These are phyloP conservation scores for Geotrichum aggregatum DNA, from an alignment of 1,139 yeast species.

Conservation along the genomic window DNA sequence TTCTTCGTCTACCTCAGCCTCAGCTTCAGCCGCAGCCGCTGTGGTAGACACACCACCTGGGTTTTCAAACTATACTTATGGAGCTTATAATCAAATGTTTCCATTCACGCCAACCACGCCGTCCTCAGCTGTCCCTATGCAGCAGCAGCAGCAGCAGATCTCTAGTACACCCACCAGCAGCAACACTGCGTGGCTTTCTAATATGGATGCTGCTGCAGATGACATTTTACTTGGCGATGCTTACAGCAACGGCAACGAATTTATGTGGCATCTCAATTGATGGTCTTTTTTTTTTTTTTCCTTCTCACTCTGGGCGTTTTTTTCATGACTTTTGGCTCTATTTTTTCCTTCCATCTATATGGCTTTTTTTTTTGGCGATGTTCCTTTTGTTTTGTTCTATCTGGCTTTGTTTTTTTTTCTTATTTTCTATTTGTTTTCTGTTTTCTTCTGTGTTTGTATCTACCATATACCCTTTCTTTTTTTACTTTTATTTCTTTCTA, in stretches of 20 bases:
- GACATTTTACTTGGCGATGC: background rate
- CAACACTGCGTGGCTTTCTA: background rate
- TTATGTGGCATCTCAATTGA: background rate
- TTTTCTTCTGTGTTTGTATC: no score
- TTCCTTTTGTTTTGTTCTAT: no score
- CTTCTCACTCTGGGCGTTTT: background rate
- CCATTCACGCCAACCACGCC: background rate
- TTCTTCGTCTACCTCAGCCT: no score
- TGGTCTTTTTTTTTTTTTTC: background rate
- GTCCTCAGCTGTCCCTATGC: background rate
- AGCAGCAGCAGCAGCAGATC: background rate
- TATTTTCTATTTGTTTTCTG: no score
- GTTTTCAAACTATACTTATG: slow-evolving; percentile 2
- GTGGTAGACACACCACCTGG: no score
- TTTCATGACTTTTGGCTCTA: background rate
- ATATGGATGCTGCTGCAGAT: background rate
- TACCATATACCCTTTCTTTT: no score
- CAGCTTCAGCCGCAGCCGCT: no score
- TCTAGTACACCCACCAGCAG: background rate
- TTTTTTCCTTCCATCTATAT: background rate
- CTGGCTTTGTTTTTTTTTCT: no score
- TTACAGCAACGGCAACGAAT: background rate
- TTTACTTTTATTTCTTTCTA: no score
- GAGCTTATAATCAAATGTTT: background rate
- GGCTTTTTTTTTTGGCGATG: background rate